Evolutionary conservation across 2,329 filamentous ascomycete species (phyloP), one percentile per base, ranked within the genome.

Genomic region (Diaporthe destruens): DNA sequence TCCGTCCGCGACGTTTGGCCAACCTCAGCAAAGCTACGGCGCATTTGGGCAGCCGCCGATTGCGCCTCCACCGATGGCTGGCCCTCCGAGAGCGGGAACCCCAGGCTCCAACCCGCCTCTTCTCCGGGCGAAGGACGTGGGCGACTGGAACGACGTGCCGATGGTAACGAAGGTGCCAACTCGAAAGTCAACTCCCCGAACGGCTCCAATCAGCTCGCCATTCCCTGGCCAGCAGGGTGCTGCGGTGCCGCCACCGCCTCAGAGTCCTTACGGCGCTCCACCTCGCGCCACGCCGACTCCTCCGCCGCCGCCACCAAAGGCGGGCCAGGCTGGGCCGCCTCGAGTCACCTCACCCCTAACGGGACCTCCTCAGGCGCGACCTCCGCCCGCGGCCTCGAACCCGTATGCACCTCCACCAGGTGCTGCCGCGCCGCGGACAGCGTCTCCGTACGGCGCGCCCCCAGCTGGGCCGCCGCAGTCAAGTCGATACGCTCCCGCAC

Each of bases 81-180:
- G 61, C 6, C 61, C 61, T 9, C 61, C 61, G 32, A 66, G 61
- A 53, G 61, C 44, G 16, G 61, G 61, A 34, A 91, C 90, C 47
- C 88, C 91, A n/a, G 92, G 93, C 20, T 87, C 89, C 16, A 87
- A 87, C 32, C 87, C 90, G 53, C 91, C 94, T 29, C 90, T 94
- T 23, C 90, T 93, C 12, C 91, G 90, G 78, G 86, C 89, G 72
- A 92, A 91, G 79, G 92, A 93, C 75, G 91, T 92, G 75, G 90
- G 92, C 36, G 93, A 93, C 77, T 99, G 96, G 96, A 99, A 99
- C 77, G 96, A 99, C 81, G 92, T 97, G 67, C 96, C 96, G 1
- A 89, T 98, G 78, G 93, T 98, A 57, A 87, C 90, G 57, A 94
- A 96, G 84, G 87, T 92, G n/a, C 88, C 89, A 18, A 88, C 92